phyloP scores from a whole-genome alignment of 2,329 filamentous ascomycete species.

The Aphanoascus verrucosus region DNA sequence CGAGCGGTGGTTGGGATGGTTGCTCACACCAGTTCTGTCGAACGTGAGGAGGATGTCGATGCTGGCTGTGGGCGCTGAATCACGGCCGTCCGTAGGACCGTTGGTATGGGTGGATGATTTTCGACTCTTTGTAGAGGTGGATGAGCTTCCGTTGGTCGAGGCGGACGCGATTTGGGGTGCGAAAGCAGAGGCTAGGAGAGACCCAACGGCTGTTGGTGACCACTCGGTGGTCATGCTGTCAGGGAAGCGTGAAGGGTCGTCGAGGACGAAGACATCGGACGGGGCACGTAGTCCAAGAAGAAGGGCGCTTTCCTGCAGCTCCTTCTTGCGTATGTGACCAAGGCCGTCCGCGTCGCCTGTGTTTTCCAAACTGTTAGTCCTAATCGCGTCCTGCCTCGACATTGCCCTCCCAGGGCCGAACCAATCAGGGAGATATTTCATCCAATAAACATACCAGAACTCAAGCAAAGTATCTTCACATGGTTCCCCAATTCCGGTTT shows the following conservation, averaged over 20 bases:
- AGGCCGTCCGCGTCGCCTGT: constrained; percentile 75
- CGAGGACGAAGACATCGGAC: constrained; percentile 76
- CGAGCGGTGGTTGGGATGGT: constrained; percentile 87
- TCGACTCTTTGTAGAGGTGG: constrained; percentile 16
- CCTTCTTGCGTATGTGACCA: constrained; percentile 68
- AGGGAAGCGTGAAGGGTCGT: constrained; percentile 64
- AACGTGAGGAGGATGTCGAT: constrained; percentile 88
- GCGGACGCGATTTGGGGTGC: constrained; percentile 47
- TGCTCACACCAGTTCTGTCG: constrained; percentile 68
- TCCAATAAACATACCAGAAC: constrained; percentile 50
- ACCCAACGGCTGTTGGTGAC: constrained; percentile 59
- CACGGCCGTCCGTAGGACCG: constrained; percentile 20
- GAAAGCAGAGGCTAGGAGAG: constrained; percentile 62
- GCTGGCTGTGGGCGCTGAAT: constrained; percentile 39
- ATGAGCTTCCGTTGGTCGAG: constrained; percentile 18
- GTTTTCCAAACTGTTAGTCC: neutral
- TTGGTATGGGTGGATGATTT: constrained; percentile 10
- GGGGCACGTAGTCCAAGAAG: constrained; percentile 61
- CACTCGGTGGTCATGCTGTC: constrained; percentile 80
- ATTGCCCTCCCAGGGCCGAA: neutral
- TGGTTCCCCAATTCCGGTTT: constrained; percentile 72
- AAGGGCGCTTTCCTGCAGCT: constrained; percentile 70
- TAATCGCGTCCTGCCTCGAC: neutral
- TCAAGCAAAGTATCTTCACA: constrained; percentile 86
- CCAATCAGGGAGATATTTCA: neutral